Conservation (phyloP, 2,329 filamentous ascomycete genomes). For the Botrytis medusae region DNA sequence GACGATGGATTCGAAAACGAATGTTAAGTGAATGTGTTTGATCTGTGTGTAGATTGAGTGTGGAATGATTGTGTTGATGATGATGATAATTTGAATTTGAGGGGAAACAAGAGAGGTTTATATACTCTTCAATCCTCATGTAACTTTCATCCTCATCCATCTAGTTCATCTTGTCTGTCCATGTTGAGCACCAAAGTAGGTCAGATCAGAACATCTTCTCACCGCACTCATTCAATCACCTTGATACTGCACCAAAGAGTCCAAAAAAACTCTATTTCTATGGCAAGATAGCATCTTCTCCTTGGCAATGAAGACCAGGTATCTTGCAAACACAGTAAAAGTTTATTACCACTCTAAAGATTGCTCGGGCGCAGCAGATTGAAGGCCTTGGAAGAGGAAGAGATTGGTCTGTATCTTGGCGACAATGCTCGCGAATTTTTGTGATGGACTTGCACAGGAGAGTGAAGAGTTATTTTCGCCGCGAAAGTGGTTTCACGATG, state of each 20-base stretch:
- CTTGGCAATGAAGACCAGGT: not conserved
- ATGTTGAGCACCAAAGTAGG: not conserved
- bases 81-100: not conserved
- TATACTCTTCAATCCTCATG: not conserved
- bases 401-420: not conserved
- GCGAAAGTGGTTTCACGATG: not conserved
- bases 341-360: not conserved
- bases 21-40: not conserved
- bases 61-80: not conserved
- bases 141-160: not conserved
- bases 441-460: not conserved
- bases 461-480: not conserved
- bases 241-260: not conserved
- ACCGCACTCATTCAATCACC: not conserved
- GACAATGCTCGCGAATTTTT: not conserved
- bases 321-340: not conserved
- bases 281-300: not conserved
- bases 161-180: not conserved
- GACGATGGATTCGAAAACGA: not conserved
- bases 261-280: not conserved
- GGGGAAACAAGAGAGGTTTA: not conserved
- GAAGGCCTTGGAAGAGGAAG: not conserved
- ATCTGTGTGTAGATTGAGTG: not conserved
- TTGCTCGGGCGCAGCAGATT: not conserved
- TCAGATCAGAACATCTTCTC: not conserved